Conservation (phyloP, 2,329 filamentous ascomycete species). For the Colletotrichum orbiculare region DNA sequence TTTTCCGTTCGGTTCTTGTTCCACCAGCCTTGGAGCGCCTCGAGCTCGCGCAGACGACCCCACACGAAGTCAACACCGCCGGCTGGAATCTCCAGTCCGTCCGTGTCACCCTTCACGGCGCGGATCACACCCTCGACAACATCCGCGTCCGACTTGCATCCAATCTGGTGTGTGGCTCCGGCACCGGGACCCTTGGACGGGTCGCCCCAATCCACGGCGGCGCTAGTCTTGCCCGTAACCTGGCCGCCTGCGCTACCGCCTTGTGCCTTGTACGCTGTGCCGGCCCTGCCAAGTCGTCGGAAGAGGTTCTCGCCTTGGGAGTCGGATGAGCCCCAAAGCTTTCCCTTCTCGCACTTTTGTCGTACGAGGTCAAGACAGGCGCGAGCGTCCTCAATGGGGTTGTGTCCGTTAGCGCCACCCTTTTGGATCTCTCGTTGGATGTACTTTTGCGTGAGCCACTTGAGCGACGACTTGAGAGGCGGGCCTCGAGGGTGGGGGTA, state of each 20-base stretch:
- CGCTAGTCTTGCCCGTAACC: constrained; percentile 71
- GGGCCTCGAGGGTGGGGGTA: constrained; percentile 92
- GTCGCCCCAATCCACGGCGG: constrained; percentile 91
- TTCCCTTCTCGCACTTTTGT: constrained; percentile 94
- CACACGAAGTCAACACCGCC: constrained; percentile 75
- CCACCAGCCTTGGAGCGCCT: constrained; percentile 75
- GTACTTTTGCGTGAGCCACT: constrained; percentile 89
- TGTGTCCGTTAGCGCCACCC: constrained; percentile 79
- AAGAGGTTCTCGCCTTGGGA: constrained; percentile 89
- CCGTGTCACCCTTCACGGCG: constrained; percentile 68
- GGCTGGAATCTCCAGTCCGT: constrained; percentile 66
- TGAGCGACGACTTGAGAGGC: constrained; percentile 89
- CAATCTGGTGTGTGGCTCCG: constrained; percentile 66
- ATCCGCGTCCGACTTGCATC: constrained; percentile 69
- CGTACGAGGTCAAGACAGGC: constrained; percentile 94
- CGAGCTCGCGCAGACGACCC: constrained; percentile 73
- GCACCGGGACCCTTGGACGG: constrained; percentile 69
- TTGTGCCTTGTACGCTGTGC: constrained; percentile 71
- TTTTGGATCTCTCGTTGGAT: constrained; percentile 90
- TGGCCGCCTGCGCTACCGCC: constrained; percentile 66
- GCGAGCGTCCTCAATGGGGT: constrained; percentile 91
- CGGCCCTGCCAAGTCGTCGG: constrained; percentile 76
- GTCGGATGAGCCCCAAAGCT: constrained; percentile 84
- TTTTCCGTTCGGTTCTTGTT: constrained; percentile 64
- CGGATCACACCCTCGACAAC: constrained; percentile 66